Base-by-base conservation (phyloP, 2,329 filamentous ascomycete genomes). In the Akanthomyces dipterigenus region DNA sequence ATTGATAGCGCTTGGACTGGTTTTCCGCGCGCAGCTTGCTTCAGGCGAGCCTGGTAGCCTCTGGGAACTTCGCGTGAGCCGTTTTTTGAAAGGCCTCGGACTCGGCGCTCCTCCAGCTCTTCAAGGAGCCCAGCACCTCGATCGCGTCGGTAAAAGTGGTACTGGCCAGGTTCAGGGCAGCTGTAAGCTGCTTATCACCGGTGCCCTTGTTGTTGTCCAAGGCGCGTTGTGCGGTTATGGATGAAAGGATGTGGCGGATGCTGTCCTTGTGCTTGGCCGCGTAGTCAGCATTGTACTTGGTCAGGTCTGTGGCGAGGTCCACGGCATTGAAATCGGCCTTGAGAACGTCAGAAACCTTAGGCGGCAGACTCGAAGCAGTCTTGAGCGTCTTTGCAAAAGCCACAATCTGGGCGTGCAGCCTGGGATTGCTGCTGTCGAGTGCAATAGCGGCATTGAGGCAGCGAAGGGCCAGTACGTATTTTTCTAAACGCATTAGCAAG, bases 381-480 rank as follows among this genome's bases (percentile, higher is more conserved):
- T 82, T 80, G 55, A 89, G 73, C 38, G 83, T 78, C 66, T 86
- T 80, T 64, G 85, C 86, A 77, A 97, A 88, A 62, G 85, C 83
- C 48, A 88, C 78, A 34, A 83, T 80, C 72, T 95, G 90, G 69
- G 91, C 85, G 70, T 93, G 87, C n/a, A 93, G 82, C 65, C 82
- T 85, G 12, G 90, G 83, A 69, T 92, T 82, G 50, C 85, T 79
- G 3, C 86, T 73, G 64, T 95, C 87, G 38, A 97, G 79, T 3
- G 82, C 79, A 60, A 85, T 77, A 31, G 91, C 87, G 20, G 90
- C 87, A 54, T 90, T 85, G 59, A 99, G 82, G 74, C 91, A 96
- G 69, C 91, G 90, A 63, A 97, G 81, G 0, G 95, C 93, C 63
- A 96, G 88, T 48, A 96, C 77, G 70, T 90, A 91, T 78, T 97